Conservation (phyloP, 768 basidiomycete genomes). For the Pleurotus cornucopiae region DNA sequence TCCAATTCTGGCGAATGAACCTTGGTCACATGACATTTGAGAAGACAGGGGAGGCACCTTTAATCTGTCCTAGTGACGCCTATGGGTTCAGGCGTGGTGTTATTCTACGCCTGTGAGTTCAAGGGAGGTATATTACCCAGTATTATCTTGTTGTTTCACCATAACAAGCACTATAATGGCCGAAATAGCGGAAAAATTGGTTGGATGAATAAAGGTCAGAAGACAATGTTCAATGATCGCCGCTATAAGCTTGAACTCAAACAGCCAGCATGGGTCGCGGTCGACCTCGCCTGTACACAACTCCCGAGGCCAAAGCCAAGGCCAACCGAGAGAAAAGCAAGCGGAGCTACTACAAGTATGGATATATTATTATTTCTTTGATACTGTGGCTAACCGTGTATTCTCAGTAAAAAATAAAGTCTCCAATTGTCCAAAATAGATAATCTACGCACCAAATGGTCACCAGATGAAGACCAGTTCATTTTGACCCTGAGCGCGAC, state of each 20-base stretch:
- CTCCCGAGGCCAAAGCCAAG: slow-evolving; percentile 4
- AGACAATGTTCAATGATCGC: not conserved
- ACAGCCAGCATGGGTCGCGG: not conserved
- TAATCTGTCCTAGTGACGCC: not conserved
- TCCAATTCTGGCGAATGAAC: not conserved
- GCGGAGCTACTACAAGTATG: slow-evolving; percentile 13
- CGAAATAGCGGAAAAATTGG: not conserved
- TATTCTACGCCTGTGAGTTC: not conserved
- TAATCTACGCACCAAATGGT: too few species aligned
- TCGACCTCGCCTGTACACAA: slow-evolving; percentile 9
- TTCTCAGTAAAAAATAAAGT: too few species aligned
- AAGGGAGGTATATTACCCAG: not conserved
- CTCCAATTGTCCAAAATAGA: too few species aligned
- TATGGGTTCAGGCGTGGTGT: not conserved
- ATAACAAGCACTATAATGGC: not conserved
- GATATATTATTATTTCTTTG: not conserved
- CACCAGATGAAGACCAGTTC: too few species aligned
- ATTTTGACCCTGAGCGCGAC: too few species aligned
- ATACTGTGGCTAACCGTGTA: not conserved
- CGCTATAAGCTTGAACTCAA: not conserved
- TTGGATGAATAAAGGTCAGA: not conserved
- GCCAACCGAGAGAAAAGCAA: slow-evolving; percentile 14
- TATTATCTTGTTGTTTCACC: not conserved
- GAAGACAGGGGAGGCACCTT: not conserved
- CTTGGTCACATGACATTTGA: not conserved